These are phyloP conservation scores for Eucalyptus grandis DNA, from an alignment of 345 rosid species.

Conservation along the genomic window DNA sequence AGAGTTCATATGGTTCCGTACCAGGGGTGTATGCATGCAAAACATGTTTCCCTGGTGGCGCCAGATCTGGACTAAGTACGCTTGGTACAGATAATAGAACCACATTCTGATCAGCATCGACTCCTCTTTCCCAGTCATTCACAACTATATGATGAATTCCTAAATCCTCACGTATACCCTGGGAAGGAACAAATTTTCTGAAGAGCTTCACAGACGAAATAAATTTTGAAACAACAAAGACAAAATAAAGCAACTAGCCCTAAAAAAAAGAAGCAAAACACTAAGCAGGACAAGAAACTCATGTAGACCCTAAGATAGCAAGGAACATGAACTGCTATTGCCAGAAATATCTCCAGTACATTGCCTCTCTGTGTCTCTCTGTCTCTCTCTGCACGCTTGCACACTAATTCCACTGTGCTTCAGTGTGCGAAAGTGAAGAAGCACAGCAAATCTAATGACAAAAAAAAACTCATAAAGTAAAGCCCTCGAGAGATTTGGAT, in stretches of 20 bases:
- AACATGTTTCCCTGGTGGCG: constrained; percentile 81
- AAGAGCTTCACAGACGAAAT: neutral
- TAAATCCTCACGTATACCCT: constrained; percentile 64
- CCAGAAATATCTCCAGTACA: neutral
- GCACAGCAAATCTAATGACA: neutral
- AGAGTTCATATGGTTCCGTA: constrained; percentile 68
- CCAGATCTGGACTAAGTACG: constrained; percentile 65
- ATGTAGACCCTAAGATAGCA: neutral
- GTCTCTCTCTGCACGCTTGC: neutral
- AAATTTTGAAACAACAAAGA: neutral
- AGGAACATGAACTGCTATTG: neutral
- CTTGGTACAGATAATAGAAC: constrained; percentile 83
- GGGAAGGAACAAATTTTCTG: neutral
- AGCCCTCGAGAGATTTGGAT: neutral
- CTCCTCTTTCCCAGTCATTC: constrained; percentile 84
- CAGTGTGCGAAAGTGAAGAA: neutral
- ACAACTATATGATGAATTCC: constrained; percentile 94
- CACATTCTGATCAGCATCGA: constrained; percentile 88
- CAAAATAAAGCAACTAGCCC: neutral
- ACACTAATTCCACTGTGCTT: neutral
- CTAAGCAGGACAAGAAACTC: neutral
- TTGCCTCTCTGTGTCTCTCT: neutral
- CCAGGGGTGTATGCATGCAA: constrained; percentile 85
- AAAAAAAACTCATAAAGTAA: neutral
- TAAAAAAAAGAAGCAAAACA: neutral